phyloP scores from a whole-genome alignment of 352 stramenopile genomes.

The Bremia lactucae region DNA sequence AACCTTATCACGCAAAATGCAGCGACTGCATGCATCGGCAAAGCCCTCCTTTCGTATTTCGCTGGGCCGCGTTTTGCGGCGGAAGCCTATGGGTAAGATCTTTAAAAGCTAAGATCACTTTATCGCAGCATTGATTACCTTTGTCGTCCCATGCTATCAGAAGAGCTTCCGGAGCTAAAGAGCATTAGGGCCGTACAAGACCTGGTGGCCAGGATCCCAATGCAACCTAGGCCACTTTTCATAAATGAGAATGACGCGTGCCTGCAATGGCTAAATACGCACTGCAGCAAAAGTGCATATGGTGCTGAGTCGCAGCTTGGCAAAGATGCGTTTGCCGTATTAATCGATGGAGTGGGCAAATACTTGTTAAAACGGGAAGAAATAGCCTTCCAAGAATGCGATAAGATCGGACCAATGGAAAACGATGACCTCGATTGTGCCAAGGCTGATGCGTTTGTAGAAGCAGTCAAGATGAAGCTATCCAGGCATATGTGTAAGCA shows the following conservation, averaged over 20 bases:
- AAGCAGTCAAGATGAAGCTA: constrained; percentile 53
- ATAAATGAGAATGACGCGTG: constrained; percentile 18
- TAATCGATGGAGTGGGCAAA: constrained; percentile 31
- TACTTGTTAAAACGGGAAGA: constrained; percentile 40
- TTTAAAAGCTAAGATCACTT: not conserved
- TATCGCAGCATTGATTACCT: not conserved
- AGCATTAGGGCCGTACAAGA: constrained; percentile 45
- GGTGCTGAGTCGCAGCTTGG: constrained; percentile 17
- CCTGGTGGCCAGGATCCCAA: constrained; percentile 29
- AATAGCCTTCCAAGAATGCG: constrained; percentile 22
- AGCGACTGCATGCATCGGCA: not conserved
- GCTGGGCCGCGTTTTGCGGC: constrained; percentile 25
- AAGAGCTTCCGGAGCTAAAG: constrained; percentile 43
- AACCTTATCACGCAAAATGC: not conserved
- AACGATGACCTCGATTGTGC: constrained; percentile 16
- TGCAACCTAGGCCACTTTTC: constrained; percentile 8
- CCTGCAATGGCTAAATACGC: constrained; percentile 17
- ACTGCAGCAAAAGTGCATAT: constrained; percentile 12
- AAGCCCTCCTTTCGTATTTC: constrained; percentile 14
- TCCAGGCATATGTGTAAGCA: constrained; percentile 45
- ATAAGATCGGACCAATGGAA: constrained; percentile 28
- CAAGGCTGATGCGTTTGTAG: constrained; percentile 28
- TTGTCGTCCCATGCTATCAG: constrained; percentile 6
- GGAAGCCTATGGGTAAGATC: constrained; percentile 19
- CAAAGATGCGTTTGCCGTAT: constrained; percentile 33